Conservation (phyloP, 176 grass and related monocot species). For the Alopecurus myosuroides region DNA sequence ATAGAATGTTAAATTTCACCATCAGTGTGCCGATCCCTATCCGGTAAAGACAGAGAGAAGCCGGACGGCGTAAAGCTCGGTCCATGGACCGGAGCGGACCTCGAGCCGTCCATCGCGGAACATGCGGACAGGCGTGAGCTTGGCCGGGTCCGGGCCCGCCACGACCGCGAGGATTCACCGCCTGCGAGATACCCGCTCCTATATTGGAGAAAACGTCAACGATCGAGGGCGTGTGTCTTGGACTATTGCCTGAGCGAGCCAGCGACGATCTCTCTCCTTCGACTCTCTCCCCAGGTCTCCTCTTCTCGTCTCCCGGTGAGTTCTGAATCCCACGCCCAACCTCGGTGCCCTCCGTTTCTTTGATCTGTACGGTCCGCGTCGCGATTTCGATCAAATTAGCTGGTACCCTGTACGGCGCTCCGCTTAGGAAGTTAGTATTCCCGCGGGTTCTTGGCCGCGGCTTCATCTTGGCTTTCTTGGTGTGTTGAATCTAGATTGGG, state of each 20-base stretch:
- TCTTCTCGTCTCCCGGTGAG: background rate
- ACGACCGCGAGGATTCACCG: background rate
- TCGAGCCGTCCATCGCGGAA: background rate
- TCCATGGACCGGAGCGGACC: background rate
- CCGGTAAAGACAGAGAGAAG: background rate
- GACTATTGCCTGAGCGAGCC: background rate
- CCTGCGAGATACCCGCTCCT: background rate
- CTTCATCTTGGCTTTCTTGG: background rate
- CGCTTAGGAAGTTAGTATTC: background rate
- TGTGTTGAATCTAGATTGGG: background rate
- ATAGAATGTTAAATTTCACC: background rate
- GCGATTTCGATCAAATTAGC: background rate
- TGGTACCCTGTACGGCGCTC: background rate
- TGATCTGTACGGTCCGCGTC: background rate
- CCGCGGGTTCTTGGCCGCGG: background rate
- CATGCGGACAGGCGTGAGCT: background rate
- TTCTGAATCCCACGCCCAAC: background rate
- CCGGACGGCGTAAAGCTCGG: background rate
- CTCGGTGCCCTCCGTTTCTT: background rate
- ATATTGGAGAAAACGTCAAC: background rate
- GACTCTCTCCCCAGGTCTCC: background rate
- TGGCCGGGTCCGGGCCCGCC: background rate
- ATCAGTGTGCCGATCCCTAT: background rate
- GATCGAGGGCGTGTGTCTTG: background rate
- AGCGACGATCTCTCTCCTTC: conserved; percentile 1